A percentile compares a stretch with the other conserved stretches of the same genome.
phyloP scores from a whole-genome alignment of 2,329 filamentous ascomycete species.

The Monosporascus sp. region DNA sequence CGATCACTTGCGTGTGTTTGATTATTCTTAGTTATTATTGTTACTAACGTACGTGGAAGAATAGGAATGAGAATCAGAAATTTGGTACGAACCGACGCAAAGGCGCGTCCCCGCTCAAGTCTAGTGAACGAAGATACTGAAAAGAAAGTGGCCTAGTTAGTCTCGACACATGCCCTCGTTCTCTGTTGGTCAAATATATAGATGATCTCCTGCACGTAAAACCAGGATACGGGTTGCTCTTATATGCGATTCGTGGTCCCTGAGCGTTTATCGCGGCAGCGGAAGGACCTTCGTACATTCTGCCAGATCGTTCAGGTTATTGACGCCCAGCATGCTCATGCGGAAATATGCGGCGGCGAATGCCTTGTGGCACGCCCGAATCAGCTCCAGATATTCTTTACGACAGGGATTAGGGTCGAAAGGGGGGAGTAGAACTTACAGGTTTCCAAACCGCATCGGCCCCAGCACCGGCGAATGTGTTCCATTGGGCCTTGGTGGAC shows the following conservation, averaged over 20 bases:
- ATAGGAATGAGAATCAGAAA: too few relatives aligned
- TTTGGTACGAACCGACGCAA: too few relatives aligned
- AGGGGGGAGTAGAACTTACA: slow-evolving; percentile 14
- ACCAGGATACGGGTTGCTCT: background rate
- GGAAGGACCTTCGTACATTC: slow-evolving; percentile 38
- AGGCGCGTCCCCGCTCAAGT: too few relatives aligned
- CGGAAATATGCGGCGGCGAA: slow-evolving; percentile 39
- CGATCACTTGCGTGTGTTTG: too few relatives aligned
- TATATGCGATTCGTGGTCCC: background rate
- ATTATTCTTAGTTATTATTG: too few relatives aligned
- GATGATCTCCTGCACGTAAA: background rate
- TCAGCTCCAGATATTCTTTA: background rate
- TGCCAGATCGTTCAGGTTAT: slow-evolving; percentile 39
- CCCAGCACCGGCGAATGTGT: slow-evolving; percentile 14
- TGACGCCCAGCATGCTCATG: slow-evolving; percentile 38
- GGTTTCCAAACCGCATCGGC: slow-evolving; percentile 18
- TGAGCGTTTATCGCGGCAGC: slow-evolving; percentile 6
- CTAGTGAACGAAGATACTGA: too few relatives aligned
- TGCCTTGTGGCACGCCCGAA: slow-evolving; percentile 9
- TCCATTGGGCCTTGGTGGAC: slow-evolving; percentile 16
- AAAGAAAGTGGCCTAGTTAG: too few relatives aligned
- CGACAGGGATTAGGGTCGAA: background rate
- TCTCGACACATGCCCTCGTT: too few relatives aligned
- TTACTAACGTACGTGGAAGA: too few relatives aligned
- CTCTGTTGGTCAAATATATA: background rate